Evolutionary conservation across 2,329 filamentous ascomycete species (phyloP).

Genomic region (Pseudopyrenochaeta lycopersici): DNA sequence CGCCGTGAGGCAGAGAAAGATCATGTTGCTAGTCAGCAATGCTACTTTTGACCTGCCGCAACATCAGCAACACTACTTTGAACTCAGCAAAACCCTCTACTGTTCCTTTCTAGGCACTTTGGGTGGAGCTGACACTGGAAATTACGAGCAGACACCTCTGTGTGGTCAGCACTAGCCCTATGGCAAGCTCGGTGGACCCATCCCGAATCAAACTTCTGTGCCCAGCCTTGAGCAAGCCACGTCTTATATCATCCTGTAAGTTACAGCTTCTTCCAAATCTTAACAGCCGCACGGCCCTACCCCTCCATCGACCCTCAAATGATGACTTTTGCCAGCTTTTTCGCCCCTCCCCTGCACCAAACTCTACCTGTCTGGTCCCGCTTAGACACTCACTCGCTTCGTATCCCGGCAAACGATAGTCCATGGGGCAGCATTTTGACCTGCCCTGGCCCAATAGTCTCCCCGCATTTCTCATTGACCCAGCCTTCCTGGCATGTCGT

Average conservation of each 20-base stretch:
- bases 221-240: not conserved
- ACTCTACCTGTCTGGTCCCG: not conserved
- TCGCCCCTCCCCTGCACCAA: not conserved
- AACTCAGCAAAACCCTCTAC: not conserved
- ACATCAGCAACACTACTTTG: not conserved
- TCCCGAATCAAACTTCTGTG: not conserved
- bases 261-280: not conserved
- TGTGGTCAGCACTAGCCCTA: constrained; percentile 12
- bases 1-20: not conserved
- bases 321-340: not conserved
- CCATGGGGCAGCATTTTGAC: not conserved
- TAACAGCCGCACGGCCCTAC: not conserved
- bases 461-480: not conserved
- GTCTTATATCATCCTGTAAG: constrained; percentile 1
- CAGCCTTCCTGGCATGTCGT: constrained; percentile 1
- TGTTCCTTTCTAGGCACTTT: not conserved
- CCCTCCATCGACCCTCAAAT: not conserved
- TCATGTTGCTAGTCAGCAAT: not conserved
- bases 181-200: not conserved
- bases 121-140: not conserved
- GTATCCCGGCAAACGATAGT: not conserved
- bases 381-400: not conserved
- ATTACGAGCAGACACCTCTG: not conserved
- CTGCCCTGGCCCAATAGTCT: not conserved
- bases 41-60: constrained; percentile 2